phyloP scores from a whole-genome alignment of 371 early-diverging fungal species.

The Actinomortierella wolfii region DNA sequence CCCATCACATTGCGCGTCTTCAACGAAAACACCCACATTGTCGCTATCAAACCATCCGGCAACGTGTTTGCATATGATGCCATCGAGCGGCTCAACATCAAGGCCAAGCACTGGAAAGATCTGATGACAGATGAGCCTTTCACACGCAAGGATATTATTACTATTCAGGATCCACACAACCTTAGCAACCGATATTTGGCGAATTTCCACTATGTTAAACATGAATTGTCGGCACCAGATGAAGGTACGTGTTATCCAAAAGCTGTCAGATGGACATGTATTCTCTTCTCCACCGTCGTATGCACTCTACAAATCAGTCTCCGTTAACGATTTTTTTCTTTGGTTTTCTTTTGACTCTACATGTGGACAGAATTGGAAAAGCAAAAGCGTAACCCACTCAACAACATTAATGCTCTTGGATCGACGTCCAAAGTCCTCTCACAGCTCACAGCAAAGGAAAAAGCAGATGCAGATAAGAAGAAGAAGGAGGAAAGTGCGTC shows the following conservation, averaged over 20 bases:
- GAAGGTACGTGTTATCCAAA: slow-evolving; percentile 36
- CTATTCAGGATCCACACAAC: slow-evolving; percentile 89
- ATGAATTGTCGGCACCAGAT: slow-evolving; percentile 63
- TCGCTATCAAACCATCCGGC: slow-evolving; percentile 85
- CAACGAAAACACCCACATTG: slow-evolving; percentile 88
- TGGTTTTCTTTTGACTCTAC: neutral
- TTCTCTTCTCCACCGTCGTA: neutral
- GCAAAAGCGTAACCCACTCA: slow-evolving; percentile 54
- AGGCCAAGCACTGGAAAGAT: slow-evolving; percentile 85
- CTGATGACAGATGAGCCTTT: slow-evolving; percentile 89
- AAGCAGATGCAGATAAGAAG: slow-evolving; percentile 43
- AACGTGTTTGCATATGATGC: slow-evolving; percentile 91
- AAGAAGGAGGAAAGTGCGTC: slow-evolving; percentile 22
- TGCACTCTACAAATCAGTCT: neutral
- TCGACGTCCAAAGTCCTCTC: slow-evolving; percentile 65
- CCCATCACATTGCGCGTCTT: slow-evolving; percentile 92
- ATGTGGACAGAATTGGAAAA: slow-evolving; percentile 47
- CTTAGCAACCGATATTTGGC: slow-evolving; percentile 71
- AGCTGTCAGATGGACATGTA: neutral
- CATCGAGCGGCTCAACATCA: slow-evolving; percentile 85
- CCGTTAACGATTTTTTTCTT: neutral
- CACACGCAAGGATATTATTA: slow-evolving; percentile 85
- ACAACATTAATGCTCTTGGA: slow-evolving; percentile 74
- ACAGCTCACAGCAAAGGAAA: slow-evolving; percentile 50
- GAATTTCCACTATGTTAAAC: slow-evolving; percentile 75